These are phyloP conservation scores for Aspergillus hiratsukae DNA, from an alignment of 2,329 filamentous ascomycete genomes.

Conservation along the genomic window DNA sequence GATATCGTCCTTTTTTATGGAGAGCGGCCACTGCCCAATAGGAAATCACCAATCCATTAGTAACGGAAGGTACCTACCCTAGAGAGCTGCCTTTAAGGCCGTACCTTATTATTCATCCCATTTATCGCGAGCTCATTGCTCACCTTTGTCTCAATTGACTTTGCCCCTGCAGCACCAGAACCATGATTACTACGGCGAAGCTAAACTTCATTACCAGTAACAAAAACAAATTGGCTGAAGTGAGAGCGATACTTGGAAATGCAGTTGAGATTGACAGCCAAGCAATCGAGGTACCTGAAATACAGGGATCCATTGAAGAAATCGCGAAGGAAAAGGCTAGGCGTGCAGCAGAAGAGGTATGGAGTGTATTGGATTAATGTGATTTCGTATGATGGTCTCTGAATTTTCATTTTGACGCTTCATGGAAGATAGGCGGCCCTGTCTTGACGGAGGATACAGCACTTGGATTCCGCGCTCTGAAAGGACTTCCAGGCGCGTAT, in stretches of 20 bases:
- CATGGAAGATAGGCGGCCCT: constrained; percentile 67
- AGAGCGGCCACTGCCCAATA: background rate
- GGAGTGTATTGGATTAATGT: constrained; percentile 16
- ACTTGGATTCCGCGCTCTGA: constrained; percentile 84
- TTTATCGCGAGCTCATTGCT: background rate
- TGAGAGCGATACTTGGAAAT: constrained; percentile 76
- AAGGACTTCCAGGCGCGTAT: constrained; percentile 90
- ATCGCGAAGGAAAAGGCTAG: constrained; percentile 84
- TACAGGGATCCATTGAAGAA: constrained; percentile 89
- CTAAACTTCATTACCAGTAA: constrained; percentile 98
- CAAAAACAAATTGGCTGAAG: constrained; percentile 86
- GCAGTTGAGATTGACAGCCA: constrained; percentile 69
- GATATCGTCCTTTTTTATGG: background rate
- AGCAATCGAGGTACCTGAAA: constrained; percentile 75
- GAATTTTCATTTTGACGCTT: background rate
- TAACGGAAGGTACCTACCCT: background rate
- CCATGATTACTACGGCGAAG: constrained; percentile 46
- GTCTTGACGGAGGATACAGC: constrained; percentile 96
- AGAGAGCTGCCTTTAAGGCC: too few species aligned
- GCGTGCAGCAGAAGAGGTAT: constrained; percentile 71
- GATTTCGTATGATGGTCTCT: background rate
- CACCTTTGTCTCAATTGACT: constrained; percentile 2
- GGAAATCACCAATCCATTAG: background rate
- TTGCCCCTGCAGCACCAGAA: background rate
- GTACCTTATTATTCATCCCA: background rate